Base-by-base conservation (phyloP, 495 filamentous ascomycete species). In the Penicillium fimorum region DNA sequence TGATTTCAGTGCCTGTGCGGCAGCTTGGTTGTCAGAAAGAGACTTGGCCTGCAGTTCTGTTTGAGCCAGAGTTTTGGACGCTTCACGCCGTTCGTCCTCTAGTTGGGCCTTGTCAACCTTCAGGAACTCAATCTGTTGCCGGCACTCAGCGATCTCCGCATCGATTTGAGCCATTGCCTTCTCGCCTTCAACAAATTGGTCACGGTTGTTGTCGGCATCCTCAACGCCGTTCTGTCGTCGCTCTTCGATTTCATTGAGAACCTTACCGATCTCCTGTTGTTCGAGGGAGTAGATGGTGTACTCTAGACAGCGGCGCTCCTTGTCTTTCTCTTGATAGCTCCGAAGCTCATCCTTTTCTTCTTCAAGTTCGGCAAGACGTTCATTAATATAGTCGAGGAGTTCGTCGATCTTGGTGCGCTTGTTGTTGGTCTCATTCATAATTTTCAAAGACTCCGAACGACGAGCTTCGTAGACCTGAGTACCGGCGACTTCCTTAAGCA, bases 401-500 rank as follows among this genome's bases (percentile, higher is more conserved):
- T 96, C 94, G 63, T 99, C 94, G 52, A 97, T 97, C 76, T 97
- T 97, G 8, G 82, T 75, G 43, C 92, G 86, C 74, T 96, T 97
- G 70, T 88, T 96, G 67, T 93, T 91, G 12, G 94, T 97, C 56
- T 97, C 95, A 47, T 85, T 82, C 92, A 99, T 97, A 65, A 99
- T 96, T 72, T 95, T 96, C 57, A 96, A 73, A 30, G 89, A 94
- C 70, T 97, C 92, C 18, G 88, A 79, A 47, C 95, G 80, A 51
- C 92, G 84, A 37, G 91, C 87, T 71, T 99, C 94, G 71, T 99
- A 99, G 25, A 96, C 91, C 65, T 96, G 91, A 5, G 94, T 97
- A 43, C 94, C 94, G 2, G 94, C 95, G 20, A 99, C 95, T 63
- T 99, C 93, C 71, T 99, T 99, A 51, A 99, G 75, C 27, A 99